phyloP scores from a whole-genome alignment of 164 flowering plant species.

The Vitis amurensis region DNA sequence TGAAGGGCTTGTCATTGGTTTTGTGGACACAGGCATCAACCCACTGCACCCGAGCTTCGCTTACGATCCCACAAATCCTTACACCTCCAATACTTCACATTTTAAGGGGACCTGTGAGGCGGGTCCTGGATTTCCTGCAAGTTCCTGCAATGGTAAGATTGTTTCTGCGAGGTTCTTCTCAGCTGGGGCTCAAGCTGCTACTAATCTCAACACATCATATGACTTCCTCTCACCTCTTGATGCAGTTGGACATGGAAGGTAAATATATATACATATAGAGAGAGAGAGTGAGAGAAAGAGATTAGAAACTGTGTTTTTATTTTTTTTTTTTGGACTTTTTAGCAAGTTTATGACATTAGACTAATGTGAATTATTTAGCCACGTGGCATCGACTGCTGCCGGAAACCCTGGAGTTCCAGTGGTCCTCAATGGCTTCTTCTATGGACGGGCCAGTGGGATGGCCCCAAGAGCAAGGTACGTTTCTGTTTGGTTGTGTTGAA shows the following conservation, averaged over 20 bases:
- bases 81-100: slow-evolving; percentile 26
- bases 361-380: slow-evolving; percentile 42
- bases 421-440: slow-evolving; percentile 67
- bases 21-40: slow-evolving; percentile 83
- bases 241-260: slow-evolving; percentile 97
- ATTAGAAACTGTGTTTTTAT: too few relatives aligned
- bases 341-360: neutral
- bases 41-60: slow-evolving; percentile 87
- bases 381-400: slow-evolving; percentile 90
- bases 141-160: slow-evolving; percentile 89
- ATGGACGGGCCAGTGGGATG: slow-evolving; percentile 88
- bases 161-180: slow-evolving; percentile 82
- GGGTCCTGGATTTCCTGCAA: slow-evolving; percentile 63
- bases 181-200: slow-evolving; percentile 70
- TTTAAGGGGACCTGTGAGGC: slow-evolving; percentile 72
- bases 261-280: neutral
- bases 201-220: slow-evolving; percentile 52
- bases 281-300: neutral
- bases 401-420: slow-evolving; percentile 84
- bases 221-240: slow-evolving; percentile 91
- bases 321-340: too few relatives aligned
- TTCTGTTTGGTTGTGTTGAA: too few relatives aligned
- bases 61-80: slow-evolving; percentile 43
- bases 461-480: slow-evolving; percentile 83
- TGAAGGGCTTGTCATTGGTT: slow-evolving; percentile 83